These are phyloP conservation scores for Colletotrichum siamense DNA, from an alignment of 2,329 filamentous ascomycete species.

Conservation along the genomic window DNA sequence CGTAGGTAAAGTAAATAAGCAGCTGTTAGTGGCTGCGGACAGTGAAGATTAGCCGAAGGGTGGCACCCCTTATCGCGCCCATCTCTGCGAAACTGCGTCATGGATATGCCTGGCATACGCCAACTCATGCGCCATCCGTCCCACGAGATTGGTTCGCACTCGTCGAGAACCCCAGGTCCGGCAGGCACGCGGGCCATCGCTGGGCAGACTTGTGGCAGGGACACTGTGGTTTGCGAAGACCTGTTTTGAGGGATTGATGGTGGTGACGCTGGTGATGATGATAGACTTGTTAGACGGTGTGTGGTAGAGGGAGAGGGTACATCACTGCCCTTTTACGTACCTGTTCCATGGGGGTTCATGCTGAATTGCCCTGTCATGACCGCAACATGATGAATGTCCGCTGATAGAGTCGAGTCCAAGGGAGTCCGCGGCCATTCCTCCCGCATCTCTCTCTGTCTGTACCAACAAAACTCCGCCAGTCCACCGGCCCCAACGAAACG, in stretches of 20 bases:
- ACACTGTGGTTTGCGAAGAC: neutral
- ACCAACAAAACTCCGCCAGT: neutral
- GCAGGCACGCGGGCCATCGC: constrained; percentile 5
- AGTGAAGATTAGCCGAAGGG: neutral
- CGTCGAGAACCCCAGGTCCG: neutral
- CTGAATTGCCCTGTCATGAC: neutral
- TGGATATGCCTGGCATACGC: constrained; percentile 15
- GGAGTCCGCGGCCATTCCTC: neutral
- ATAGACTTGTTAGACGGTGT: neutral
- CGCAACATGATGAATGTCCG: neutral
- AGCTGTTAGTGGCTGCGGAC: neutral
- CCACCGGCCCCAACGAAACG: neutral
- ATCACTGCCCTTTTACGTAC: constrained; percentile 1
- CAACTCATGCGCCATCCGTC: constrained; percentile 6
- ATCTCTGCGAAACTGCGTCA: constrained; percentile 17
- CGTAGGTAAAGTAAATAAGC: neutral
- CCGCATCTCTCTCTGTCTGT: neutral
- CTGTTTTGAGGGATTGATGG: neutral
- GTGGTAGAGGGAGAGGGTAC: neutral
- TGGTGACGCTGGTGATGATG: neutral
- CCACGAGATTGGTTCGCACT: constrained; percentile 18
- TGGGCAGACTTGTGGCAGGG: neutral
- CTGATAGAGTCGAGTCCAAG: neutral
- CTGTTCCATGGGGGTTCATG: neutral
- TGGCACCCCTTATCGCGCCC: constrained; percentile 10